Conservation (phyloP, 208 protist genomes). For the Giardia duodenalis region DNA sequence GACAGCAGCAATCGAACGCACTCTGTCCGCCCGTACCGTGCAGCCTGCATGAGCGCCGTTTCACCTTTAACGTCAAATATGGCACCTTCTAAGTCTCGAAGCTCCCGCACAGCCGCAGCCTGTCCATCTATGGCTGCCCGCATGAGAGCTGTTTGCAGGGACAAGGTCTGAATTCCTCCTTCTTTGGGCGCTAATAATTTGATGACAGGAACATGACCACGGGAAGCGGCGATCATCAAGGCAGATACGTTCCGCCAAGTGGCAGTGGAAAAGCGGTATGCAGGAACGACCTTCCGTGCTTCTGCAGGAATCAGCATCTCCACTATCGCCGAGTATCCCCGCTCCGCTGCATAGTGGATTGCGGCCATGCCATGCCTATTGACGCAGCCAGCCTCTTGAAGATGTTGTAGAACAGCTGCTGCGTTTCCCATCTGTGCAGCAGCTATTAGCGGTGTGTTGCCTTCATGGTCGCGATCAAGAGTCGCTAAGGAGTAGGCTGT, state of each 20-base stretch:
- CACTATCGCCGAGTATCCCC: background rate
- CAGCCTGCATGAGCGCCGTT: background rate
- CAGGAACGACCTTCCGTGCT: background rate
- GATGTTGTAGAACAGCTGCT: background rate
- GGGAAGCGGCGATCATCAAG: background rate
- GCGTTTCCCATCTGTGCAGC: background rate
- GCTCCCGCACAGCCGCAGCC: background rate
- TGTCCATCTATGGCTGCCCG: background rate
- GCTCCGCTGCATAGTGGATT: conserved; percentile 1
- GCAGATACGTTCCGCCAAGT: background rate
- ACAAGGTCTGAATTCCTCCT: background rate
- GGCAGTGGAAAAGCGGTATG: background rate
- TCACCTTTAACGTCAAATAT: background rate
- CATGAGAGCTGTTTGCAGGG: background rate
- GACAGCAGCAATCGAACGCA: background rate
- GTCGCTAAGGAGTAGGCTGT: background rate
- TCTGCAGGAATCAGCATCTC: background rate
- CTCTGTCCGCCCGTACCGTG: background rate
- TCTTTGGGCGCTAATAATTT: background rate
- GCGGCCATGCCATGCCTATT: background rate
- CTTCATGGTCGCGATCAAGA: background rate
- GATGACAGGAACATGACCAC: background rate
- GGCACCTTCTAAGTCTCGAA: background rate
- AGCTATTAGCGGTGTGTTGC: background rate
- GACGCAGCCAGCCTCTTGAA: background rate